Evolutionary conservation across 306 rosid species (phyloP).

Genomic region (Trifolium dubium): DNA sequence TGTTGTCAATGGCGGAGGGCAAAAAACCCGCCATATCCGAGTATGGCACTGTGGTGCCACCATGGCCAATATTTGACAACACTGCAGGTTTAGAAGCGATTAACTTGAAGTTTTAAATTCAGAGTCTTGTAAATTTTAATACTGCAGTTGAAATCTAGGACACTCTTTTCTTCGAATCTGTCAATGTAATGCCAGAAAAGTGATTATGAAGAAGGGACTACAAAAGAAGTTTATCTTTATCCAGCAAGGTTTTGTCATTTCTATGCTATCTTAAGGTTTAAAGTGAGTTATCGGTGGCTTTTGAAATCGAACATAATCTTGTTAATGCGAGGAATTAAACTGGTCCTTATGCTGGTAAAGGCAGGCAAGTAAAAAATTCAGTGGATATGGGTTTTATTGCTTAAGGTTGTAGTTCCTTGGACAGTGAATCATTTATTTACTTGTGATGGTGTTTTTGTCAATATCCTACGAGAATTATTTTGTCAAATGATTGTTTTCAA

Average conservation of each 20-base stretch:
- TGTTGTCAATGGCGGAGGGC: too few species aligned
- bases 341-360: neutral
- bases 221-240: neutral
- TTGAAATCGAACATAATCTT: slow-evolving; percentile 31
- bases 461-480: neutral
- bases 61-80: too few species aligned
- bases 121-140: neutral
- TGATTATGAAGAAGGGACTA: neutral
- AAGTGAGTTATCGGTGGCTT: slow-evolving; percentile 19
- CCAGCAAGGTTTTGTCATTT: neutral
- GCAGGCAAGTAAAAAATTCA: neutral
- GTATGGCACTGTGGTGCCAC: too few species aligned
- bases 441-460: neutral
- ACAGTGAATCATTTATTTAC: neutral
- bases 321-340: neutral
- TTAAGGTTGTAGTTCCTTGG: neutral
- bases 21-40: too few species aligned
- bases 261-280: neutral
- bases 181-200: neutral
- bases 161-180: neutral
- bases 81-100: neutral
- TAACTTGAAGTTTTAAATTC: neutral
- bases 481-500: neutral
- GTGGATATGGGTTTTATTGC: neutral
- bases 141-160: neutral